These are phyloP conservation scores for Ustilago tritici DNA, from an alignment of 1,284 basidiomycete species.

Conservation along the genomic window DNA sequence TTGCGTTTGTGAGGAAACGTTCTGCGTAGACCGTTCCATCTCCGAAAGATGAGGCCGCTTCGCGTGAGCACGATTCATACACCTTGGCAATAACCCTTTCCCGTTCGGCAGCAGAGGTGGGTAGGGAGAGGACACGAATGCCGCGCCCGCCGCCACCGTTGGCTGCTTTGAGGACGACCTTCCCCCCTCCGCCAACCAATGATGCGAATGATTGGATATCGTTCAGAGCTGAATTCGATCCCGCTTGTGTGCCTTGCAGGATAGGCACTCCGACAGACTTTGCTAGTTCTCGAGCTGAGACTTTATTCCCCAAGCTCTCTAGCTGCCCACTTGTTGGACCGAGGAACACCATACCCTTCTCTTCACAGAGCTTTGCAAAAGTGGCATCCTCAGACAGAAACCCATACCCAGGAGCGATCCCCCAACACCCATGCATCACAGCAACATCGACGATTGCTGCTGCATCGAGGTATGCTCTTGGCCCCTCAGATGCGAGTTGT, in stretches of 20 bases:
- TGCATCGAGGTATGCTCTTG: conserved; percentile 52
- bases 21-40: conserved; percentile 46
- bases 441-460: conserved; percentile 72
- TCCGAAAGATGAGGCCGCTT: conserved; percentile 34
- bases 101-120: neutral
- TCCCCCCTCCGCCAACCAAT: neutral
- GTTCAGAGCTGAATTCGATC: neutral
- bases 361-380: conserved; percentile 36
- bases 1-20: conserved; percentile 33
- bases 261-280: conserved; percentile 17
- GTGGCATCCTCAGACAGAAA: conserved; percentile 38
- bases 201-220: conserved; percentile 32
- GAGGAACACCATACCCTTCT: conserved; percentile 23
- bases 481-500: conserved; percentile 61
- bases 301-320: conserved; percentile 30
- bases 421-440: conserved; percentile 73
- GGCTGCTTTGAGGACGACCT: conserved; percentile 49
- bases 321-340: conserved; percentile 29
- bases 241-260: conserved; percentile 19
- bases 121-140: conserved; percentile 34
- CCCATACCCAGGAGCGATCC: conserved; percentile 41
- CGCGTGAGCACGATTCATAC: conserved; percentile 38
- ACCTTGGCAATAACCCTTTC: conserved; percentile 9
- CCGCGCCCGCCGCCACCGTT: conserved; percentile 50
- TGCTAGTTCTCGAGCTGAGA: conserved; percentile 26